These are phyloP conservation scores for Suhomyces bolitotheri DNA, from an alignment of 1,139 yeast genomes.

Conservation along the genomic window DNA sequence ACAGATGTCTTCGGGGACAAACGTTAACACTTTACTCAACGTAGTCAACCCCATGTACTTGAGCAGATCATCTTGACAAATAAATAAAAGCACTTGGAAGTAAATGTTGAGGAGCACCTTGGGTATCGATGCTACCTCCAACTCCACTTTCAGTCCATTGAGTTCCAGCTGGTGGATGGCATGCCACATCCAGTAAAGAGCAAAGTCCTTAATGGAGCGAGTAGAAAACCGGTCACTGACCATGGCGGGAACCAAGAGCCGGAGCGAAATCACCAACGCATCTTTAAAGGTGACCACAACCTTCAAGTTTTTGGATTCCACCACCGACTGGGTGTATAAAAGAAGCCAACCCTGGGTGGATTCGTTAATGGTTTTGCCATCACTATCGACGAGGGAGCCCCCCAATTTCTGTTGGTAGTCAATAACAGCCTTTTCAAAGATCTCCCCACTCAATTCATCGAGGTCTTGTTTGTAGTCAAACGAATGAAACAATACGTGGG, in stretches of 20 bases:
- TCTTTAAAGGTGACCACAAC: slow-evolving; percentile 31
- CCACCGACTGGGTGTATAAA: slow-evolving; percentile 29
- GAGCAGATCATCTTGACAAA: slow-evolving; percentile 18
- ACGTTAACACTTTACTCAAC: slow-evolving; percentile 55
- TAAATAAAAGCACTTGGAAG: slow-evolving; percentile 36
- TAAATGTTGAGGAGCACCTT: slow-evolving; percentile 31
- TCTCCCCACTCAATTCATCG: slow-evolving; percentile 20
- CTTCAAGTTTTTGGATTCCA: slow-evolving; percentile 18
- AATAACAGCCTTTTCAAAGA: slow-evolving; percentile 36
- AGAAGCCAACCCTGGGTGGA: slow-evolving; percentile 34
- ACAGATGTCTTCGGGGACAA: slow-evolving; percentile 55
- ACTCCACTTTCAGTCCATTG: slow-evolving; percentile 22
- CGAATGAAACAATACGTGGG: slow-evolving; percentile 28
- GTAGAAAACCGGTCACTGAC: slow-evolving; percentile 28
- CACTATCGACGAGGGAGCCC: slow-evolving; percentile 27
- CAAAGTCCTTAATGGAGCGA: slow-evolving; percentile 31
- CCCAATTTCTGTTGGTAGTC: slow-evolving; percentile 38
- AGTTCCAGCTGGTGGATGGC: slow-evolving; percentile 28
- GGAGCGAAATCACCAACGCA: slow-evolving; percentile 35
- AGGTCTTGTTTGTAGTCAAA: slow-evolving; percentile 20
- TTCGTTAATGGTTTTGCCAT: slow-evolving; percentile 28
- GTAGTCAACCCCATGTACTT: slow-evolving; percentile 44
- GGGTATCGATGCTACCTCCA: slow-evolving; percentile 37
- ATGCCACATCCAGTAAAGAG: slow-evolving; percentile 45
- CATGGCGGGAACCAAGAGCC: slow-evolving; percentile 40